These are phyloP conservation scores for Platanus orientalis DNA, from an alignment of 164 flowering plant genomes.

Conservation along the genomic window DNA sequence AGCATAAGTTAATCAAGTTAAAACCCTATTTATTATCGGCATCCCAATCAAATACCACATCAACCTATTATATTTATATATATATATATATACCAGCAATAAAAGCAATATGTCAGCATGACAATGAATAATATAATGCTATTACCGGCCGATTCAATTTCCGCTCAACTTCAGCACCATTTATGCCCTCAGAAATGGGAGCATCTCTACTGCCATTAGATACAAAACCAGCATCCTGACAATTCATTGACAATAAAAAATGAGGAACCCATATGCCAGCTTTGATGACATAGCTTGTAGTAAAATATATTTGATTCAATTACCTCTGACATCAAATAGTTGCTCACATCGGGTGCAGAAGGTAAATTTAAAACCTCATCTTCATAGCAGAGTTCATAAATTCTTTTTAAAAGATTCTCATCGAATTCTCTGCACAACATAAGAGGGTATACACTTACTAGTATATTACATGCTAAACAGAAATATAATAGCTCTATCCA, in stretches of 20 bases:
- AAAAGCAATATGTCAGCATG: neutral
- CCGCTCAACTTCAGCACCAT: constrained; percentile 67
- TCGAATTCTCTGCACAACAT: constrained; percentile 69
- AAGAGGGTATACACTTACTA: neutral
- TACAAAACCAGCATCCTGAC: constrained; percentile 65
- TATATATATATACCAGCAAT: neutral
- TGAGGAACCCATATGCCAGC: neutral
- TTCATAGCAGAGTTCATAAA: constrained; percentile 67
- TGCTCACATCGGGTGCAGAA: constrained; percentile 84
- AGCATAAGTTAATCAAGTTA: neutral
- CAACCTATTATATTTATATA: neutral
- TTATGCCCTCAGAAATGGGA: constrained; percentile 68
- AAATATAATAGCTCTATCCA: neutral
- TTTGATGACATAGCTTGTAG: neutral
- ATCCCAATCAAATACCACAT: neutral
- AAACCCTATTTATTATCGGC: neutral
- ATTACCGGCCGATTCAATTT: constrained; percentile 45
- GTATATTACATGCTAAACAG: neutral
- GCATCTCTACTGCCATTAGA: constrained; percentile 50
- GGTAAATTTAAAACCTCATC: constrained; percentile 69
- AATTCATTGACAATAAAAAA: constrained; percentile 1
- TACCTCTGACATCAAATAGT: constrained; percentile 81
- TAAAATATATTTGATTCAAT: constrained; percentile 4
- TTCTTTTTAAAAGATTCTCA: constrained; percentile 54
- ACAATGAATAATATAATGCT: neutral